These are phyloP conservation scores for Nannizziopsis barbatae DNA, from an alignment of 2,329 filamentous ascomycete species.

Conservation along the genomic window DNA sequence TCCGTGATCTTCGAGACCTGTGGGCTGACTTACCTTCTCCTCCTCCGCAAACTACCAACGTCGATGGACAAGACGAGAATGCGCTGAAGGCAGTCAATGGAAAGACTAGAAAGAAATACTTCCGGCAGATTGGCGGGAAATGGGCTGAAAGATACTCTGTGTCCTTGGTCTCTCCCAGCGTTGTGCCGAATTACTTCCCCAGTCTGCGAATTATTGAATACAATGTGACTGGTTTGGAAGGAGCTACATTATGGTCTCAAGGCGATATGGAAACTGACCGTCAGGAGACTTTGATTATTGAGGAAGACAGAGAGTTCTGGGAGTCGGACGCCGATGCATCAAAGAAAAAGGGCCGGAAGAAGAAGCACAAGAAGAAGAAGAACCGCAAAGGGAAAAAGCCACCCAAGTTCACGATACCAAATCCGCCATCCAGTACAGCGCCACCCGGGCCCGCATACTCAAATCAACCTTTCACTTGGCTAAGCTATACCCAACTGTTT, in stretches of 20 bases:
- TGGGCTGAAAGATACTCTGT: constrained; percentile 79
- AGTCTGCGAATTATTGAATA: constrained; percentile 87
- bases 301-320: background rate
- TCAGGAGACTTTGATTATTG: too few species aligned
- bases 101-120: constrained; percentile 42
- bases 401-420: constrained; percentile 56
- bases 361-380: constrained; percentile 37
- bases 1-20: constrained; percentile 61
- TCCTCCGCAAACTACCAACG: constrained; percentile 20
- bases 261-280: background rate
- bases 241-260: constrained; percentile 31
- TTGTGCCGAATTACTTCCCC: constrained; percentile 88
- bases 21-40: constrained; percentile 66
- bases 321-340: background rate
- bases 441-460: constrained; percentile 84
- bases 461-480: constrained; percentile 65
- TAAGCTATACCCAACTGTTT: constrained; percentile 80
- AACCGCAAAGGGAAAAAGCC: constrained; percentile 38
- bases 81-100: constrained; percentile 32
- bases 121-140: constrained; percentile 61
- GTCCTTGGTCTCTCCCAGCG: constrained; percentile 68
- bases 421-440: constrained; percentile 58
- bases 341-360: constrained; percentile 25
- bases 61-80: background rate
- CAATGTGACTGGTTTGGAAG: constrained; percentile 69